phyloP scores from a whole-genome alignment of 1,284 basidiomycete genomes.

The Leccinum fallax region DNA sequence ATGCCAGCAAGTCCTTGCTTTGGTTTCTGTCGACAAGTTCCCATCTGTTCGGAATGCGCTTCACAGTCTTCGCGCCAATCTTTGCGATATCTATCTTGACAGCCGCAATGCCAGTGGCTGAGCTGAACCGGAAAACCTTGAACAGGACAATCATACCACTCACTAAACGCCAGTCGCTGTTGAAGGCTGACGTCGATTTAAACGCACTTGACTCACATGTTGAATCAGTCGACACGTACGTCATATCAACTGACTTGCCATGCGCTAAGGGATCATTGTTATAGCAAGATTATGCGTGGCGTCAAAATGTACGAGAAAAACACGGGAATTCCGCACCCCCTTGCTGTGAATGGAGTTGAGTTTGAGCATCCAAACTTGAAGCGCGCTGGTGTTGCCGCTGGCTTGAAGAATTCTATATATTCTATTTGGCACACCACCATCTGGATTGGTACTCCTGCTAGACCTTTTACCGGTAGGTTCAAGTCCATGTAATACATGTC shows the following conservation, averaged over 20 bases:
- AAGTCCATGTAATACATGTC: not conserved
- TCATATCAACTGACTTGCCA: not conserved
- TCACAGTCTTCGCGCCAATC: not conserved
- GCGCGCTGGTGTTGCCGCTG: too few species aligned
- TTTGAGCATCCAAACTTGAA: too few species aligned
- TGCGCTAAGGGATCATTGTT: not conserved
- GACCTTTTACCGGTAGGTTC: not conserved
- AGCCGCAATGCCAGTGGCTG: not conserved
- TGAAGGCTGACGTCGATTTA: not conserved
- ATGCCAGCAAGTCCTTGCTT: not conserved
- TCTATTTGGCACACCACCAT: not conserved
- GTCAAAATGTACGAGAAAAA: not conserved
- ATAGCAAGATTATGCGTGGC: not conserved
- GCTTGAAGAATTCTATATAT: not conserved
- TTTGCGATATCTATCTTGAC: not conserved
- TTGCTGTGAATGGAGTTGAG: not conserved
- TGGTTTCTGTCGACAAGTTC: not conserved
- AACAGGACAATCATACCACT: not conserved
- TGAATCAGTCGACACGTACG: not conserved
- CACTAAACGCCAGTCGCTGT: not conserved
- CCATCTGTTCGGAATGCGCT: not conserved
- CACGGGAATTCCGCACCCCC: not conserved
- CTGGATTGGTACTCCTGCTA: not conserved
- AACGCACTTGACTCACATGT: not conserved
- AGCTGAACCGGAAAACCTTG: not conserved